Percentiles rank a stretch among this genome's conserved stretches.
Evolutionary conservation across 225 moss, liverwort and hornwort genomes (phyloP).

Genomic region (Polytrichum commune): DNA sequence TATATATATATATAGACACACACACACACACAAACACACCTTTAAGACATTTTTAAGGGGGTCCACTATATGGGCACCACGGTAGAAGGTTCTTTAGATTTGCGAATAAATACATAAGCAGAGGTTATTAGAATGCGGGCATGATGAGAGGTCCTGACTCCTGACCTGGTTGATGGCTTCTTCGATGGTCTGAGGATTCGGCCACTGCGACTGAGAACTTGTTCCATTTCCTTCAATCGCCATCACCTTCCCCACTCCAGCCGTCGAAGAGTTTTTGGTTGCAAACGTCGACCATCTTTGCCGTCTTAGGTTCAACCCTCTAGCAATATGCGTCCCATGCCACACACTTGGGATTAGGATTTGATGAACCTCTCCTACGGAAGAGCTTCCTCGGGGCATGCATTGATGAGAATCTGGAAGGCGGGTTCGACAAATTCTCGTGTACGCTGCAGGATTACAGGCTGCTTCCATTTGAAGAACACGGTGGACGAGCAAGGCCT

Average conservation of each 20-base stretch:
- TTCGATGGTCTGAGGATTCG: constrained; percentile 47
- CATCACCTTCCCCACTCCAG: constrained; percentile 4
- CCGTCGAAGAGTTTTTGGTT: constrained; percentile 1
- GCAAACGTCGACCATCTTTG: background rate
- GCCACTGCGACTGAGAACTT: constrained; percentile 40
- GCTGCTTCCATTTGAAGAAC: constrained; percentile 34
- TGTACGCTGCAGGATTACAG: constrained; percentile 13
- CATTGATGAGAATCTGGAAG: constrained; percentile 16
- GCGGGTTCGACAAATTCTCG: too few relatives aligned
- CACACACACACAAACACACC: too few relatives aligned
- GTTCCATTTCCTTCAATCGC: constrained; percentile 31
- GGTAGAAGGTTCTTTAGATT: background rate
- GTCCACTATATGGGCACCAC: background rate
- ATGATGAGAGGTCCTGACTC: too few relatives aligned
- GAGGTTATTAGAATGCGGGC: too few relatives aligned
- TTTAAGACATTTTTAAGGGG: background rate
- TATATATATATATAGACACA: too few relatives aligned
- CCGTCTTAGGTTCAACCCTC: constrained; percentile 5
- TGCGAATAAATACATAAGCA: background rate
- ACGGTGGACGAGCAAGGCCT: background rate
- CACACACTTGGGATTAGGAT: background rate
- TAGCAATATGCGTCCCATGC: background rate
- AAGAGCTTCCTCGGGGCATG: background rate
- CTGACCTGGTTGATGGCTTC: constrained; percentile 55
- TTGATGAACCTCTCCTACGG: background rate